phyloP scores from a whole-genome alignment of 73 alveolate species.

The Paramecium octaurelia region DNA sequence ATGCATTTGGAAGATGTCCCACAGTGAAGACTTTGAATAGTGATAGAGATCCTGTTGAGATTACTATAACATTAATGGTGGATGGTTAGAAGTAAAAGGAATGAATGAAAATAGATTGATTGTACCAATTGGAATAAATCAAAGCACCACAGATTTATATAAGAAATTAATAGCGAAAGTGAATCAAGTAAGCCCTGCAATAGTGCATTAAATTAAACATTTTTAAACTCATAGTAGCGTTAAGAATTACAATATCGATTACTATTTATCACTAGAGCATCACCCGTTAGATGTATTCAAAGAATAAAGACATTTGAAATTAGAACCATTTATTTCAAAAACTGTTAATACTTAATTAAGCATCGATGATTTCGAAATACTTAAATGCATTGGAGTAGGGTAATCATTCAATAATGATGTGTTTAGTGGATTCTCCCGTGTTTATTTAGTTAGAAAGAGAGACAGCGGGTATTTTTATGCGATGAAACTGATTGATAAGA shows the following conservation, averaged over 20 bases:
- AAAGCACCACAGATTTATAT: conserved; percentile 30
- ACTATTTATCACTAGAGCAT: conserved; percentile 19
- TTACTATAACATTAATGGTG: background rate
- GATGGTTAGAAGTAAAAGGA: background rate
- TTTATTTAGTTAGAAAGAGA: conserved; percentile 29
- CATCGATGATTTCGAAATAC: conserved; percentile 12
- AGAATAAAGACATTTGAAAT: conserved; percentile 23
- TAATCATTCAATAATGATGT: background rate
- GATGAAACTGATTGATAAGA: conserved; percentile 45
- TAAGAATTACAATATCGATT: background rate
- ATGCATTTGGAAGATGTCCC: conserved; percentile 24
- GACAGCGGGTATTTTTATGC: conserved; percentile 42
- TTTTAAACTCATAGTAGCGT: background rate
- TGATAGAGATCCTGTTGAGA: conserved; percentile 42
- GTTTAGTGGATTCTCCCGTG: background rate
- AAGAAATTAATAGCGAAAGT: background rate
- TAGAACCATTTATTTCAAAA: conserved; percentile 13
- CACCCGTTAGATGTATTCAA: background rate
- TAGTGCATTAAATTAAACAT: background rate
- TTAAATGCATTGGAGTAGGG: conserved; percentile 47
- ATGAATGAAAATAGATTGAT: background rate
- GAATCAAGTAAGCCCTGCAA: background rate
- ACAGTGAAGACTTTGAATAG: conserved; percentile 32
- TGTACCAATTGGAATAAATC: background rate
- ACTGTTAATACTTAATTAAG: background rate